Conservation (phyloP, 73 alveolate genomes). For the Symbiodinium natans region DNA sequence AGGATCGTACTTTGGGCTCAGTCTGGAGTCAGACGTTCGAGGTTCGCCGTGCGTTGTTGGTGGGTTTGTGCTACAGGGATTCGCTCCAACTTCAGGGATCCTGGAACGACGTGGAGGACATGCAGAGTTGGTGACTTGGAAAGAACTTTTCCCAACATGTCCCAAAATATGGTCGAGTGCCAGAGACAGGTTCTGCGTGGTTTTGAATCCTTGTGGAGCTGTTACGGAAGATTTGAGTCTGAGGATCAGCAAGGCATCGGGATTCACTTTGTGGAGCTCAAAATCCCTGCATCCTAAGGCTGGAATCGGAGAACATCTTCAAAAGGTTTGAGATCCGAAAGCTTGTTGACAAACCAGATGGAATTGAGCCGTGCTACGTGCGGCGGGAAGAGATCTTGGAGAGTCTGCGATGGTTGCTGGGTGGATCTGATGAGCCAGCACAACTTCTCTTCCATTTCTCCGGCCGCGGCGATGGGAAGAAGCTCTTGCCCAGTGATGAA, state of each 20-base stretch:
- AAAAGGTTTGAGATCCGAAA: neutral
- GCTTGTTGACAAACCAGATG: neutral
- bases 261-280: no score
- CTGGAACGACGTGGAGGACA: slow-evolving; percentile 36
- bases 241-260: no score
- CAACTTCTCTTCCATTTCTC: slow-evolving; percentile 43
- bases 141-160: neutral
- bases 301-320: slow-evolving; percentile 11
- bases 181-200: neutral
- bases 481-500: neutral
- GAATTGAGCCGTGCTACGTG: neutral
- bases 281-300: neutral
- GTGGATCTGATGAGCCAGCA: neutral
- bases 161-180: neutral
- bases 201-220: no score
- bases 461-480: slow-evolving; percentile 26
- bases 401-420: slow-evolving; percentile 35
- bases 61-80: slow-evolving; percentile 23
- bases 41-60: slow-evolving; percentile 51
- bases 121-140: neutral
- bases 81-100: slow-evolving; percentile 27
- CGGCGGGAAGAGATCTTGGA: slow-evolving; percentile 24
- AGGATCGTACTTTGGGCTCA: neutral
- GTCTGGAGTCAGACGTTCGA: neutral
- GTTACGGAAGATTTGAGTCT: no score